These are phyloP conservation scores for Drechmeria coniospora DNA, from an alignment of 2,329 filamentous ascomycete species.

Conservation along the genomic window DNA sequence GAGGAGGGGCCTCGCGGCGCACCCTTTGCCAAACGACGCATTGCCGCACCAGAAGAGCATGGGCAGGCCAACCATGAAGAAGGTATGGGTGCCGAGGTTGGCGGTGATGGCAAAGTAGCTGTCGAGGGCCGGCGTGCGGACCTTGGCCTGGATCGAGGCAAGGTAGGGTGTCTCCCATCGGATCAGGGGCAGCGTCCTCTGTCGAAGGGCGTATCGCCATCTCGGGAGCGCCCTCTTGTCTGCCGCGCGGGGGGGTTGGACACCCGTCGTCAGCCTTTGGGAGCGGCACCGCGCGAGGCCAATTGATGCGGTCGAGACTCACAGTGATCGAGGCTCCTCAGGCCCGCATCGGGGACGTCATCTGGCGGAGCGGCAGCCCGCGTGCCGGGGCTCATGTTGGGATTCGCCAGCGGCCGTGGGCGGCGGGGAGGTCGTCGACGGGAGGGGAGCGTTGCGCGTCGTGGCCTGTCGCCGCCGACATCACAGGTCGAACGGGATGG, in stretches of 20 bases:
- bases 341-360: constrained; percentile 48
- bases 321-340: constrained; percentile 71
- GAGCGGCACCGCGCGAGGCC: too few species aligned
- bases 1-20: constrained; percentile 22
- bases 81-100: constrained; percentile 93
- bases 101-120: constrained; percentile 95
- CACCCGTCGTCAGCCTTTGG: constrained; percentile 4
- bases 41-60: constrained; percentile 96
- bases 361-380: constrained; percentile 7
- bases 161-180: constrained; percentile 93
- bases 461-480: constrained; percentile 6
- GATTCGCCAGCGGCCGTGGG: constrained; percentile 4
- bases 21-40: constrained; percentile 74
- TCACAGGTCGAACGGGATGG: too few species aligned
- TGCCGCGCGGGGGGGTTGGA: constrained; percentile 19
- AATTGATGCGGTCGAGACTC: constrained; percentile 14
- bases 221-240: constrained; percentile 68
- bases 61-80: constrained; percentile 92
- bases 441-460: constrained; percentile 4
- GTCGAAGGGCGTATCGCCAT: constrained; percentile 81
- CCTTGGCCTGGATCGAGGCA: constrained; percentile 64
- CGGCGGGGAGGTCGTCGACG: constrained; percentile 4
- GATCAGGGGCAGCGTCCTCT: constrained; percentile 69
- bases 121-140: constrained; percentile 75
- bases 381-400: constrained; percentile 17